Base-by-base conservation (phyloP, 2,329 filamentous ascomycete species). In the Dissoconium aciculare region DNA sequence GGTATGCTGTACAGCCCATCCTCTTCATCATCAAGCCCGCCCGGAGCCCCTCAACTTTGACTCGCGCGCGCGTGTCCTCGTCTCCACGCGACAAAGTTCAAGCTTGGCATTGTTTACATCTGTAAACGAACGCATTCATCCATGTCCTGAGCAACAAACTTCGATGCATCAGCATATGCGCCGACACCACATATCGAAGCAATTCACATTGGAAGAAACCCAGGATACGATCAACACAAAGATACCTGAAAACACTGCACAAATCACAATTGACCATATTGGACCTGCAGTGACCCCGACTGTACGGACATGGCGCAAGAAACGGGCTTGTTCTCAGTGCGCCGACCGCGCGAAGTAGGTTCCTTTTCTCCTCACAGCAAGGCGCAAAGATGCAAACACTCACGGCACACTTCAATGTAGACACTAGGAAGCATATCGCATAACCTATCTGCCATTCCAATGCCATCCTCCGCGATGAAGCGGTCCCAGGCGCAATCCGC, bases 251-350 rank as follows among this genome's bases (percentile, higher is more conserved):
- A n/a, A n/a, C n/a, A n/a, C n/a, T n/a, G n/a, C n/a, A n/a, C n/a
- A n/a, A n/a, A n/a, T n/a, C n/a, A n/a, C n/a, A n/a, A n/a, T n/a
- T n/a, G n/a, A n/a, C n/a, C n/a, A n/a, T n/a, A n/a, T n/a, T n/a
- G n/a, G n/a, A n/a, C n/a, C n/a, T n/a, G n/a, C n/a, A n/a, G n/a
- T n/a, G n/a, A n/a, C n/a, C n/a, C n/a, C n/a, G n/a, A n/a, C n/a
- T n/a, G n/a, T n/a, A n/a, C n/a, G n/a, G n/a, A n/a, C 51, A 91
- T 91, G 83, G 82, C 82, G 61, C 81, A 89, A 62, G 82, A 91
- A 50, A 73, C 74, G 38, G 80, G 79, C 51, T 66, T 89, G 52
- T 94, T 87, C 69, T 93, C 84, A 52, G 82, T 91, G 54, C 83
- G 83, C 59, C 78, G 85, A 51, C 79, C 81, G 45, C 74, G 87